These are phyloP conservation scores for Phanerodontia chrysosporium DNA, from an alignment of 768 basidiomycete genomes.

Conservation along the genomic window DNA sequence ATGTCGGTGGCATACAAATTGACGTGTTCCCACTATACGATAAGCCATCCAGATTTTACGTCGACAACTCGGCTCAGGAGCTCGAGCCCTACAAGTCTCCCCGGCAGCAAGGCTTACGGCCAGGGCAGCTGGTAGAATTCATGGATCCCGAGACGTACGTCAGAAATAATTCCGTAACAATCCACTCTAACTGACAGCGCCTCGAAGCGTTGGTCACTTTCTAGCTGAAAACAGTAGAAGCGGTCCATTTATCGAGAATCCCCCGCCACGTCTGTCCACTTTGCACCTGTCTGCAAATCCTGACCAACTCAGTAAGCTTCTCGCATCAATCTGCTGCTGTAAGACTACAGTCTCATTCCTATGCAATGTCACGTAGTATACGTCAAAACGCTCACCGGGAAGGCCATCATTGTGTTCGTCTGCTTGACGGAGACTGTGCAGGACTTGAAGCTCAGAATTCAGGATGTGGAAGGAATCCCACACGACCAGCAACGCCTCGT, in stretches of 20 bases:
- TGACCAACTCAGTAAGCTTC: not conserved
- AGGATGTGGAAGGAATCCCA: constrained; percentile 80
- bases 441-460: constrained; percentile 77
- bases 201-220: not conserved
- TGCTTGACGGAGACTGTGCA: constrained; percentile 75
- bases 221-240: not conserved
- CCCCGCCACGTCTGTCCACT: not conserved
- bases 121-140: not conserved
- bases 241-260: not conserved
- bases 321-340: not conserved
- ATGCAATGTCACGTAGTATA: not conserved
- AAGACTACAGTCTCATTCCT: not conserved
- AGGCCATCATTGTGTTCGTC: constrained; percentile 64
- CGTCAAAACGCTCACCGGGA: not conserved
- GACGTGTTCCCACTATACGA: constrained; percentile 3
- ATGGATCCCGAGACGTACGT: not conserved
- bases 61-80: not conserved
- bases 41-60: not conserved
- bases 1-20: constrained; percentile 8
- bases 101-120: not conserved
- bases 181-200: not conserved
- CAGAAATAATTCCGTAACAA: not conserved
- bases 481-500: constrained; percentile 91
- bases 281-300: not conserved
- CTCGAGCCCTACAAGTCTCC: not conserved